Conservation (phyloP, 2,329 filamentous ascomycete species). For the Claviceps spartinae region DNA sequence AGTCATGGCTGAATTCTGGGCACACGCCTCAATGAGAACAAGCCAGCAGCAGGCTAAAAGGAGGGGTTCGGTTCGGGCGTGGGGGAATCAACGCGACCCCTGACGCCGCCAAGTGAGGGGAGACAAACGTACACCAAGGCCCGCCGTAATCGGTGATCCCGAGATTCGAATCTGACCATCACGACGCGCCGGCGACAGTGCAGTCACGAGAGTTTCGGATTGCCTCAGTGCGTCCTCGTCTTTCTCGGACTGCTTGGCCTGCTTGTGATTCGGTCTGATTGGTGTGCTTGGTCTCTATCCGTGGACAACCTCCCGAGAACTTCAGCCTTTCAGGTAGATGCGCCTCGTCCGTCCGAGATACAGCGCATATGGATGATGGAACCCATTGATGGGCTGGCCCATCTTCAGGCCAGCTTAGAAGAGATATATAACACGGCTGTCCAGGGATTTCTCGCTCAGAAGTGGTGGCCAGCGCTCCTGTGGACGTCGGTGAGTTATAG, state of each 20-base stretch:
- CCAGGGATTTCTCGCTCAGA: slow-evolving; percentile 1
- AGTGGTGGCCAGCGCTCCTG: slow-evolving; percentile 1
- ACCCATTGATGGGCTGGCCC: slow-evolving; percentile 5
- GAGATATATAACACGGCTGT: not conserved
- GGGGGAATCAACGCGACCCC: too few species aligned
- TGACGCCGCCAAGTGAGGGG: too few species aligned
- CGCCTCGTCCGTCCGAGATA: not conserved
- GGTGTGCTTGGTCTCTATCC: not conserved
- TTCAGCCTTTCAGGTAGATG: not conserved
- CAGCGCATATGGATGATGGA: slow-evolving; percentile 7
- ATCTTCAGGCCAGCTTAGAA: slow-evolving; percentile 3
- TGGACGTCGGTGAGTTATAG: slow-evolving; percentile 3
- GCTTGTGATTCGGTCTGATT: not conserved
- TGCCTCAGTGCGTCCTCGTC: not conserved
- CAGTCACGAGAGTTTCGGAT: not conserved
- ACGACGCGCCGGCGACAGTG: too few species aligned
- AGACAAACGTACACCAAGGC: too few species aligned
- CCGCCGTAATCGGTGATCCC: too few species aligned
- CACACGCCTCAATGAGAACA: too few species aligned
- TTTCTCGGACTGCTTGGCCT: too few species aligned
- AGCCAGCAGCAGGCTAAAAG: too few species aligned
- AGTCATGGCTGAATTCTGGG: too few species aligned
- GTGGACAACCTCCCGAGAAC: not conserved
- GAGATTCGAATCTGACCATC: too few species aligned
- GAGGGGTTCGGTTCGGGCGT: too few species aligned